Conservation (phyloP, 2,329 filamentous ascomycete species). For the Hypoxylon sp. region DNA sequence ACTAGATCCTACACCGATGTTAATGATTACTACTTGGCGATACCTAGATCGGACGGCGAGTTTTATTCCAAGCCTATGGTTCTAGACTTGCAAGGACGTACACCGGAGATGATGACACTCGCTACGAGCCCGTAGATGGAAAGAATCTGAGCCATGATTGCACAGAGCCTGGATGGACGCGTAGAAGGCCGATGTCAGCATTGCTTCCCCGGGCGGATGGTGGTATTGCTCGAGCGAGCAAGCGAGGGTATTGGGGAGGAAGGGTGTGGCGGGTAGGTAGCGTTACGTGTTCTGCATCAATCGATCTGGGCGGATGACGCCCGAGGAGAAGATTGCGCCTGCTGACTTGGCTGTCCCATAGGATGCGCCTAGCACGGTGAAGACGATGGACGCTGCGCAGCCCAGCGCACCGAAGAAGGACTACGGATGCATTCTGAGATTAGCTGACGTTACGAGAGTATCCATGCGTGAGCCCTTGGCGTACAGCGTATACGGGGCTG, state of each 20-base stretch:
- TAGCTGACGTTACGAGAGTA: constrained; percentile 10
- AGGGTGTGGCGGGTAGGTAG: constrained; percentile 4
- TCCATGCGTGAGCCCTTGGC: constrained; percentile 43
- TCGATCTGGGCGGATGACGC: constrained; percentile 62
- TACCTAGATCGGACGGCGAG: background rate
- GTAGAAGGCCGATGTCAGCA: constrained; percentile 25
- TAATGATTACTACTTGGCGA: constrained; percentile 4
- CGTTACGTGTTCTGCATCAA: constrained; percentile 61
- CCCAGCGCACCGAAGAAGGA: constrained; percentile 89
- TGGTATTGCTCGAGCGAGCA: background rate
- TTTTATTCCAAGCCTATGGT: background rate
- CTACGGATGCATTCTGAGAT: constrained; percentile 34
- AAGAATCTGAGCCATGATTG: constrained; percentile 65
- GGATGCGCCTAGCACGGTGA: constrained; percentile 94
- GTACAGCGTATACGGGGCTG: constrained; percentile 63
- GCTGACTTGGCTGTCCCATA: constrained; percentile 98
- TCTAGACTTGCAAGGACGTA: background rate
- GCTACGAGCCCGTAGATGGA: constrained; percentile 64
- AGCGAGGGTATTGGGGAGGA: background rate
- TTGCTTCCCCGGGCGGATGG: background rate
- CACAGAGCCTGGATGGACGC: constrained; percentile 53
- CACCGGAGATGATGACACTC: constrained; percentile 61
- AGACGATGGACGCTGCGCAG: constrained; percentile 90
- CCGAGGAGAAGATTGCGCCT: constrained; percentile 61
- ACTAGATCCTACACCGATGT: constrained; percentile 48